Conservation (phyloP, 768 basidiomycete species). For the Hortiboletus campestris region DNA sequence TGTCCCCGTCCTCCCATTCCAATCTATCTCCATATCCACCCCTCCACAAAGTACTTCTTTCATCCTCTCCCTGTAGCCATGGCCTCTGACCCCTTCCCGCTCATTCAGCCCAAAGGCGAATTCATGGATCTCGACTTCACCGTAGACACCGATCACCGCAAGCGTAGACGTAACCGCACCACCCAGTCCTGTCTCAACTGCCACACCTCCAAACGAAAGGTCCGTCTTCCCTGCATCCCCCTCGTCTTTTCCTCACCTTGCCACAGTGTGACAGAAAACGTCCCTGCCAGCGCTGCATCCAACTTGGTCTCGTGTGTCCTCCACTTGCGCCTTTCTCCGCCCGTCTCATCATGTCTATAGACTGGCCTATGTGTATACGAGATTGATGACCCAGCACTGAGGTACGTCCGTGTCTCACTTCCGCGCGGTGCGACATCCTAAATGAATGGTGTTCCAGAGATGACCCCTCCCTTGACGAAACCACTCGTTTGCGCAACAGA, state of each 20-base stretch:
- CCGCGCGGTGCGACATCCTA: background rate
- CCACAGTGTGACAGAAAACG: conserved; percentile 81
- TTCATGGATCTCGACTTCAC: conserved; percentile 77
- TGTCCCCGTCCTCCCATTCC: conserved; percentile 44
- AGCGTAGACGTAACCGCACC: conserved; percentile 86
- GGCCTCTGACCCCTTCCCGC: conserved; percentile 51
- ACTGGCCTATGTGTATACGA: conserved; percentile 95
- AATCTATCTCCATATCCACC: conserved; percentile 47
- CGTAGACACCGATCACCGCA: conserved; percentile 72
- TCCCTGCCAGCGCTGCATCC: conserved; percentile 88
- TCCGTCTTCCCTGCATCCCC: conserved; percentile 32
- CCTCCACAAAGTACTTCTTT: conserved; percentile 45
- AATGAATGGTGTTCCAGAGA: conserved; percentile 47
- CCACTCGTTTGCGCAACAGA: conserved; percentile 77
- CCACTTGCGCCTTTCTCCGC: background rate
- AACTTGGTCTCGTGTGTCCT: conserved; percentile 72
- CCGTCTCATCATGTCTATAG: conserved; percentile 36
- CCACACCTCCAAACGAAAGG: conserved; percentile 93
- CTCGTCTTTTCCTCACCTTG: conserved; percentile 5
- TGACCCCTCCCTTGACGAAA: conserved; percentile 86
- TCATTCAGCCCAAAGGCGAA: conserved; percentile 69
- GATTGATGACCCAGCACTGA: conserved; percentile 82
- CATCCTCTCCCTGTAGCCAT: conserved; percentile 39
- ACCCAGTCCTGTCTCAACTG: conserved; percentile 87
- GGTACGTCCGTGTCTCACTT: conserved; percentile 40